Base-by-base conservation (phyloP, 495 filamentous ascomycete species). In the Penicillium longicatenatum region DNA sequence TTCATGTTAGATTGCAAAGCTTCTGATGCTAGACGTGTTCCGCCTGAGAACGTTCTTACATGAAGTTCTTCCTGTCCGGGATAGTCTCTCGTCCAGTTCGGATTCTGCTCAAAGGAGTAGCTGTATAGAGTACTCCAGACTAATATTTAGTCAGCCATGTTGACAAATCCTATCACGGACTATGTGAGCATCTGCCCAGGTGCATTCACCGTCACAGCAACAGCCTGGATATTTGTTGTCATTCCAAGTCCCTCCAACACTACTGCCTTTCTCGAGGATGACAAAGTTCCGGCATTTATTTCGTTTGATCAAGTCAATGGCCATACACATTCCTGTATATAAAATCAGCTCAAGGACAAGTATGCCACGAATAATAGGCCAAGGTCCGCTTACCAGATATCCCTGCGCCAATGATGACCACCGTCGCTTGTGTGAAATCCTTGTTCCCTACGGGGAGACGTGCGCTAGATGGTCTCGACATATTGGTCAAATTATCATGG, bases 41-140 rank as follows among this genome's bases (percentile, higher is more conserved):
- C 14, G 45, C 2, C 14, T 17, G 21, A 12, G 37, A 26, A 17
- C 12, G 31, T 42, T 52, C 44, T 50, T n/a, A 59, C 51, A 21
- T 42, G 26, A 24, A 89, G 84, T 63, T 89, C 87, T 47, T 78
- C 76, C 52, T 87, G 85, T 0, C 85, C 84, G 0, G 86, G 82
- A 61, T 87, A 88, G 39, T 87, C 79, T 29, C 81, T 71, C 5
- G 83, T 80, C 86, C 87, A 89, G 62, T 80, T 68, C 10, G 84
- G 74, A 26, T 86, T 86, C 12, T 86, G 85, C 29, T 85, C 86
- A 58, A 89, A 89, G 5, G 83, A 82, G 63, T 84, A 89, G 57
- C 84, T 86, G 68, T 89, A 90, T 11, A 83, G 60, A 1, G 70
- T 48, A 48, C 77, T 79, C 68, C 71, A 74, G 11, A 83, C 76